Base-by-base conservation (phyloP, 2,329 filamentous ascomycete species). In the Fusarium oxysporum region DNA sequence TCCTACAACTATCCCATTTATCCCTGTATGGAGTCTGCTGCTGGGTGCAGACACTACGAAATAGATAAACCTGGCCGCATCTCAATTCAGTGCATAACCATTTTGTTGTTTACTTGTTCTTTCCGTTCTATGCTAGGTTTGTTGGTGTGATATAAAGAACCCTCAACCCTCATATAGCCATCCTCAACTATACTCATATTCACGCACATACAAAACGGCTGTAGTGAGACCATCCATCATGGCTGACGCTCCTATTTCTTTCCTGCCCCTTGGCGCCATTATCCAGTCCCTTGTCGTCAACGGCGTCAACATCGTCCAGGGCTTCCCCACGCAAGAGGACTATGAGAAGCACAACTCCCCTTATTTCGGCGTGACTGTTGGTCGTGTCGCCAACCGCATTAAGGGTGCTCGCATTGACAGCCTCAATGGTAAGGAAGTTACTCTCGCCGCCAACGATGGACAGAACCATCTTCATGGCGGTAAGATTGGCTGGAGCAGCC, bases 301-400 rank as follows among this genome's bases (percentile, higher is more conserved):
- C 67, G 92, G 90, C 72, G 85, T 89, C 80, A 96, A 98, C 85
- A 96, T 99, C 74, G 95, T 98, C 28, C 93, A 96, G 76, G 91
- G 92, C 59, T 98, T 98, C 84, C 89, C 93, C 23, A 91, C 88
- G 19, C 89, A 92, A 59, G 90, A 92, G 48, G 89, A 92, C 68
- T 98, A 98, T 84, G 88, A 88, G 73, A 84, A 89, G 75, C 85
- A 95, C 86, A 96, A 96, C 84, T 85, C 83, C 16, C 91, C 93
- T 4, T 95, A 91, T 85, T 98, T 97, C 80, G 96, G 96, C 72
- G 95, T 96, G 81, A 98, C 94, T 48, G 97, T 98, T 80, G 96
- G 96, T 62, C 93, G 91, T 60, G 86, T 91, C 25, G 90, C 95
- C 69, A 98, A 98, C 85, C 92, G 96, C 64, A 90, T 97, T 80